Base-by-base conservation (phyloP, 495 filamentous ascomycete genomes). In the Symbiotaphrina buchneri region DNA sequence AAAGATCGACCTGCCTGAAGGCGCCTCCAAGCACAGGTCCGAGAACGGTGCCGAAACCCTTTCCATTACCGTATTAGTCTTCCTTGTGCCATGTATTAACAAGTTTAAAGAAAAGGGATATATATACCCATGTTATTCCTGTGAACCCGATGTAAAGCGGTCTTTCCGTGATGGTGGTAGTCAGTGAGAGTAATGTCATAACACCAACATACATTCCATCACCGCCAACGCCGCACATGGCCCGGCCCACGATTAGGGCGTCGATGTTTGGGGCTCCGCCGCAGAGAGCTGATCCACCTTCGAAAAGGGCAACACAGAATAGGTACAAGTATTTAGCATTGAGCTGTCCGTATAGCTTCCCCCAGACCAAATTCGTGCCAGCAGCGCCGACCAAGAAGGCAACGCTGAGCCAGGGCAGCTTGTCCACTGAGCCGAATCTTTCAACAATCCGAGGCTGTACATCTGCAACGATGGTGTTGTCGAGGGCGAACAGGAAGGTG, bases 21-120 rank as follows among this genome's bases (percentile, higher is more conserved):
- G 60, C 62, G 17, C 70, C 72, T 3, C 72, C 71, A 27, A 78
- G 48, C 34, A 74, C 45, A 7, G 70, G 72, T 3, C 68, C 71
- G 0, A 70, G 43, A 0, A 65, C 52, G 30, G 19, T 28, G 6
- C 10, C 64, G 5, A 61, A 14, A 10, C 65, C n/a, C n/a, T n/a
- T n/a, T n/a, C n/a, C n/a, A n/a, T n/a, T n/a, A n/a, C n/a, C n/a
- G n/a, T n/a, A n/a, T n/a, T n/a, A n/a, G n/a, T n/a, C n/a, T n/a
- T n/a, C n/a, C n/a, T n/a, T n/a, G n/a, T n/a, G n/a, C n/a, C n/a
- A n/a, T n/a, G n/a, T n/a, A n/a, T n/a, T n/a, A n/a, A n/a, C n/a
- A n/a, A n/a, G n/a, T n/a, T n/a, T n/a, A n/a, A n/a, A n/a, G n/a
- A n/a, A n/a, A n/a, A n/a, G n/a, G n/a, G n/a, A n/a, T n/a, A n/a